phyloP scores from a whole-genome alignment of 257 asterid genomes.

The Galeopsis tetrahit region DNA sequence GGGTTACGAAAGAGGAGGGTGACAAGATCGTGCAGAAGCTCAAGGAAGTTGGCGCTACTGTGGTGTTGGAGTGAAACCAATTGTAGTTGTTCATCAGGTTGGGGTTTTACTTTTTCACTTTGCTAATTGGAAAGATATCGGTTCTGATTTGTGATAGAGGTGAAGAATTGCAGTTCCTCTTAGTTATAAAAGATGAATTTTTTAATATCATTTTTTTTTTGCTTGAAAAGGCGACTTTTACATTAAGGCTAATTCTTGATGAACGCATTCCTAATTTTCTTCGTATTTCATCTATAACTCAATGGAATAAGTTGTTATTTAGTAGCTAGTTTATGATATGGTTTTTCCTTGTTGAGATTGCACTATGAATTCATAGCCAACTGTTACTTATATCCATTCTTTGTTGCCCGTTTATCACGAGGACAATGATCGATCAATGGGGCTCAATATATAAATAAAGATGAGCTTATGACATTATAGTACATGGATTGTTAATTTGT shows the following conservation, averaged over 20 bases:
- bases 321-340: background rate
- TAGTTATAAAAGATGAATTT: slow-evolving; percentile 24
- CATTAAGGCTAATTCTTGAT: slow-evolving; percentile 1
- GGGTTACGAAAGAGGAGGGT: slow-evolving; percentile 75
- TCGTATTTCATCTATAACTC: background rate
- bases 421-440: slow-evolving; percentile 9
- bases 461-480: background rate
- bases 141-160: slow-evolving; percentile 15
- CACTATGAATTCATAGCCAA: background rate
- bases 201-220: background rate
- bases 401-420: background rate
- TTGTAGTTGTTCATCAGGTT: background rate
- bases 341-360: background rate
- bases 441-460: background rate
- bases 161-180: slow-evolving; percentile 2
- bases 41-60: slow-evolving; percentile 80
- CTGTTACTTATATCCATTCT: background rate
- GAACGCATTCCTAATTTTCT: slow-evolving; percentile 1
- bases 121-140: slow-evolving; percentile 16
- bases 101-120: slow-evolving; percentile 17
- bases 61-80: slow-evolving; percentile 59
- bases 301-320: background rate
- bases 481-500: background rate
- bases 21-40: slow-evolving; percentile 75
- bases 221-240: background rate